Evolutionary conservation across 305 asterid genomes (phyloP), one percentile per base, ranked within the genome.

Genomic region (Rubia balearica): DNA sequence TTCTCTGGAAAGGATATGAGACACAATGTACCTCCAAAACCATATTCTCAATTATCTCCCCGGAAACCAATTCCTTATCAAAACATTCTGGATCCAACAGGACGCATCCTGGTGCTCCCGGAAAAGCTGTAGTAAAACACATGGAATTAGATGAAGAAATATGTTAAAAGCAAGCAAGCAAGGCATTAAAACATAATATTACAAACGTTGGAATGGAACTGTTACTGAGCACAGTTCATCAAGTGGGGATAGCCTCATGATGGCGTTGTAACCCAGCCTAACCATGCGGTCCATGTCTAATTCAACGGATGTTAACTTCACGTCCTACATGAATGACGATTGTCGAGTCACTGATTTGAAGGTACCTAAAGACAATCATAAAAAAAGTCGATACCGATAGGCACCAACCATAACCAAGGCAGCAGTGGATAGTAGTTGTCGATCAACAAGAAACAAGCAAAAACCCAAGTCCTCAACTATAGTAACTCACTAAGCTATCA

Each of bases 251-350:
- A 61, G 17, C 12, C 8, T 17, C 43, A 61, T 11, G 65, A 16
- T 61, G 42, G n/a, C 43, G 5, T 7, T 5, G 42, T 61, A 61
- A 30, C 43, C 27, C 14, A 42, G 65, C 65, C 65, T 30, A 27
- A 61, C n/a, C n/a, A n/a, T n/a, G n/a, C n/a, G n/a, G n/a, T n/a
- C 27, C 65, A 24, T 61, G 9, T 61, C 65, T 42, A 61, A 30
- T n/a, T 61, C 43, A 27, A 19, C 3, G 43, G 42, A 24, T 30
- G 4, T 36, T 30, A 61, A 8, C 43, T 5, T 13, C 19, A 14
- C 43, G 27, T 13, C 43, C 65, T 61, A 14, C 7, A 61, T 61
- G 40, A 30, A 11, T 24, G 65, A 61, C 12, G 27, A 36, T 61
- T 61, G 30, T 30, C 9, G 27, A 24, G 36, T 19, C 65, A 61